Conservation (phyloP, 768 basidiomycete genomes). For the Hygrophorus russula region DNA sequence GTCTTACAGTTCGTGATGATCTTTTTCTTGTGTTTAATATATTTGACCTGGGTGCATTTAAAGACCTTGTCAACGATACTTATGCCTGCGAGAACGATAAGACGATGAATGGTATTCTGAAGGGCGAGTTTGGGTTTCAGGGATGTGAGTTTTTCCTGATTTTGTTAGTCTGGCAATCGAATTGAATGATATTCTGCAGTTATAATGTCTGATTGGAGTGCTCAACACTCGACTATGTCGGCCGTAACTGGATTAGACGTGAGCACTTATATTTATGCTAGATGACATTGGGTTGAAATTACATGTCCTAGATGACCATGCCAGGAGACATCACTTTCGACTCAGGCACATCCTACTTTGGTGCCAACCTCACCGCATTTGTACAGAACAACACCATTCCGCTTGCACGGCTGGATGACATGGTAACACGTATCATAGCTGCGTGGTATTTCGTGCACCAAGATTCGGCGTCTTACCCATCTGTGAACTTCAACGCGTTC, state of each 20-base stretch:
- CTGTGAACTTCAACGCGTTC: constrained; percentile 65
- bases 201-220: constrained; percentile 69
- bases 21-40: background rate
- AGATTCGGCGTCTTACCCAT: constrained; percentile 50
- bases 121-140: constrained; percentile 67
- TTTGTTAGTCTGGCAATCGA: background rate
- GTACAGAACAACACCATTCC: constrained; percentile 69
- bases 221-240: constrained; percentile 50
- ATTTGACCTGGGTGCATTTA: background rate
- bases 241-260: constrained; percentile 57
- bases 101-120: constrained; percentile 63
- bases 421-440: constrained; percentile 73
- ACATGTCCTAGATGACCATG: constrained; percentile 50
- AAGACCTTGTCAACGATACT: constrained; percentile 57
- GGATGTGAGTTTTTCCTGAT: constrained; percentile 35
- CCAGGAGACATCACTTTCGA: constrained; percentile 41
- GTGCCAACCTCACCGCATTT: constrained; percentile 50
- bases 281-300: background rate
- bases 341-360: constrained; percentile 48
- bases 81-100: constrained; percentile 71
- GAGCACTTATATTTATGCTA: constrained; percentile 13
- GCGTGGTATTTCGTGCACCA: constrained; percentile 59
- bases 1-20: constrained; percentile 7
- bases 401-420: constrained; percentile 57
- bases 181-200: constrained; percentile 17